Percentiles rank a stretch among this genome's conserved stretches.
phyloP scores from a whole-genome alignment of 805 yeast species.

The Barnettozyma populi region DNA sequence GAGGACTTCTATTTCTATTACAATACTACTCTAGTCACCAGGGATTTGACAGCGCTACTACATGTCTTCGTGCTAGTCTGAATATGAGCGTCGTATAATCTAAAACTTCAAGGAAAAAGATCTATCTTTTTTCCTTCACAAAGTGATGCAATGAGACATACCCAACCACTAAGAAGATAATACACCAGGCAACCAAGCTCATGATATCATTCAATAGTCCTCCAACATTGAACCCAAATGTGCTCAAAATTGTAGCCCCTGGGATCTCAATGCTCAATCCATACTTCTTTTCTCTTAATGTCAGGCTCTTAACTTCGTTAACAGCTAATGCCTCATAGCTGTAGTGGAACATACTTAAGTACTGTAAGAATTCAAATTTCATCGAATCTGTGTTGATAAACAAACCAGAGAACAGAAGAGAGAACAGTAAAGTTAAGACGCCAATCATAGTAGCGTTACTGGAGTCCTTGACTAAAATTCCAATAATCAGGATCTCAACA shows the following conservation, averaged over 20 bases:
- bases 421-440: slow-evolving; percentile 75
- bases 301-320: slow-evolving; percentile 85
- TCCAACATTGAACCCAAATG: slow-evolving; percentile 87
- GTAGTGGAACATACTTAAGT: slow-evolving; percentile 87
- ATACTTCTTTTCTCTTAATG: slow-evolving; percentile 80
- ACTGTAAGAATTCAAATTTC: slow-evolving; percentile 69
- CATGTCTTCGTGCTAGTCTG: too few relatives aligned
- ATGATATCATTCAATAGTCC: slow-evolving; percentile 65
- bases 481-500: slow-evolving; percentile 78
- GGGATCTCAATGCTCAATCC: slow-evolving; percentile 95
- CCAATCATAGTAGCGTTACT: slow-evolving; percentile 91
- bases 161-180: slow-evolving; percentile 59
- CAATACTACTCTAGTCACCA: too few relatives aligned
- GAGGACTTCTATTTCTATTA: too few relatives aligned
- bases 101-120: too few relatives aligned
- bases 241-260: slow-evolving; percentile 92
- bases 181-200: slow-evolving; percentile 52
- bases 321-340: slow-evolving; percentile 91
- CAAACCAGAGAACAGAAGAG: slow-evolving; percentile 87
- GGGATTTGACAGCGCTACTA: too few relatives aligned
- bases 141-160: slow-evolving; percentile 67
- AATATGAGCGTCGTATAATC: too few relatives aligned
- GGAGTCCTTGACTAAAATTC: slow-evolving; percentile 80
- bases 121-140: slow-evolving; percentile 61
- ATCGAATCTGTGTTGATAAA: slow-evolving; percentile 75